Percentiles rank a stretch among this genome's conserved stretches.
These are phyloP conservation scores for Paraphoma sp. DNA, from an alignment of 2,329 filamentous ascomycete species.

Conservation along the genomic window DNA sequence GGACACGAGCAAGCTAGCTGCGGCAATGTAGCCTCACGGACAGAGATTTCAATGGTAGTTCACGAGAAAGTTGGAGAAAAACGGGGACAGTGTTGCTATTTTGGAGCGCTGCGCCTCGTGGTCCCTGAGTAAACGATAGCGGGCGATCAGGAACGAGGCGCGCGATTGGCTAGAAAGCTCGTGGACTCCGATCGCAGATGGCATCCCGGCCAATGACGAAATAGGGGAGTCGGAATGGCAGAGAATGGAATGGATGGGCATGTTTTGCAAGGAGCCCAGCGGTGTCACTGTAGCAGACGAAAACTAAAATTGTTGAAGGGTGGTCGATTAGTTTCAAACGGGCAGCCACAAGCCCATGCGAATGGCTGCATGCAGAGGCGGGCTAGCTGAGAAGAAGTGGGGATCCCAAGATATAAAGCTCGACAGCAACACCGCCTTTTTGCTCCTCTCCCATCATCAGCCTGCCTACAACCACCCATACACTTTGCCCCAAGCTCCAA, in stretches of 20 bases:
- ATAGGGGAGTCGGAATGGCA: constrained; percentile 26
- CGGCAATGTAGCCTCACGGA: constrained; percentile 21
- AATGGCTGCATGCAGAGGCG: constrained; percentile 28
- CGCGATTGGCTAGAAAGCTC: constrained; percentile 27
- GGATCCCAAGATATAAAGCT: constrained; percentile 44
- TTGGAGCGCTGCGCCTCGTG: constrained; percentile 40
- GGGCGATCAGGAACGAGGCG: constrained; percentile 39
- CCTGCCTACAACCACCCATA: constrained; percentile 19
- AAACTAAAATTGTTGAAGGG: constrained; percentile 28
- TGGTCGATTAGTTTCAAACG: constrained; percentile 21
- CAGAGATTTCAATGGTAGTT: constrained; percentile 18
- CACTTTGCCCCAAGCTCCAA: constrained; percentile 20
- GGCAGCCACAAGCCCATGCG: constrained; percentile 33
- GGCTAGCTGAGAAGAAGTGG: constrained; percentile 36
- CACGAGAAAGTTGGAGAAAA: constrained; percentile 19
- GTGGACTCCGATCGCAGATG: constrained; percentile 21
- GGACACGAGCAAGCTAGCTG: constrained; percentile 20
- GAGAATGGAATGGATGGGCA: constrained; percentile 23
- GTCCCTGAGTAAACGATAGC: constrained; percentile 33
- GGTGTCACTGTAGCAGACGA: constrained; percentile 17
- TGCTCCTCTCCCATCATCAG: constrained; percentile 35
- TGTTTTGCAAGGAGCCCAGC: constrained; percentile 6
- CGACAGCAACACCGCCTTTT: constrained; percentile 46
- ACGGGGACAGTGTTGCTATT: constrained; percentile 40
- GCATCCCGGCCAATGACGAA: constrained; percentile 34